These are phyloP conservation scores for Ciborinia camelliae DNA, from an alignment of 2,329 filamentous ascomycete genomes.

Conservation along the genomic window DNA sequence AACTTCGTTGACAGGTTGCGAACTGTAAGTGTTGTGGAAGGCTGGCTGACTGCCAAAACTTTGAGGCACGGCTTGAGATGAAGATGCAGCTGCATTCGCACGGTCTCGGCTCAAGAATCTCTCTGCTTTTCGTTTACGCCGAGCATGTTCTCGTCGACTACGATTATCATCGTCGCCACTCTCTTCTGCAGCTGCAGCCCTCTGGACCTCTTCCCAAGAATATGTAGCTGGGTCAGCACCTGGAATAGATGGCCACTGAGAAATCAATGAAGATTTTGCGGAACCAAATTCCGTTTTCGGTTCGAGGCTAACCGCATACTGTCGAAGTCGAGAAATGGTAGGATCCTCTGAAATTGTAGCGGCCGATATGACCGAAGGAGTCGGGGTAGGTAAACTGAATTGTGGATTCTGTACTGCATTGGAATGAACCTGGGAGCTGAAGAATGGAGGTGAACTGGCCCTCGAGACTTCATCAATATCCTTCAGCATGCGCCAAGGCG, in stretches of 20 bases:
- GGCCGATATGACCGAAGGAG: constrained; percentile 31
- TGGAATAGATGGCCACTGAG: constrained; percentile 39
- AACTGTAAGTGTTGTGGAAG: constrained; percentile 28
- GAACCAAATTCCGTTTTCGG: constrained; percentile 30
- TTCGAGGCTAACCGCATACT: constrained; percentile 37
- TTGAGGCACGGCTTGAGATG: constrained; percentile 45
- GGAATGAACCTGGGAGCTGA: constrained; percentile 26
- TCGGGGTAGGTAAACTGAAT: constrained; percentile 28
- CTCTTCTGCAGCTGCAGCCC: constrained; percentile 21
- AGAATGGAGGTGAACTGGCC: constrained; percentile 25
- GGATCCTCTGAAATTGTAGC: constrained; percentile 34
- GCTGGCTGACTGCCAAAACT: constrained; percentile 34
- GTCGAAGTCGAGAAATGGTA: constrained; percentile 38
- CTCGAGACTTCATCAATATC: constrained; percentile 21
- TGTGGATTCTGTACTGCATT: constrained; percentile 17
- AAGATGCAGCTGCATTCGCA: constrained; percentile 33
- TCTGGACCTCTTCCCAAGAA: constrained; percentile 32
- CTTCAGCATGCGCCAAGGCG: constrained; percentile 11
- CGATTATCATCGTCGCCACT: constrained; percentile 27
- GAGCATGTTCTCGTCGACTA: constrained; percentile 30
- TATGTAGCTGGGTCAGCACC: constrained; percentile 39
- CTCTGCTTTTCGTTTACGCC: constrained; percentile 34
- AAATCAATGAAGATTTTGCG: constrained; percentile 34
- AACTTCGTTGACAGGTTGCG: constrained; percentile 33
- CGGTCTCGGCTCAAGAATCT: constrained; percentile 34